Evolutionary conservation across 352 stramenopile genomes (phyloP), one percentile per base, ranked within the genome.

Genomic region (Globisporangium spiculum): DNA sequence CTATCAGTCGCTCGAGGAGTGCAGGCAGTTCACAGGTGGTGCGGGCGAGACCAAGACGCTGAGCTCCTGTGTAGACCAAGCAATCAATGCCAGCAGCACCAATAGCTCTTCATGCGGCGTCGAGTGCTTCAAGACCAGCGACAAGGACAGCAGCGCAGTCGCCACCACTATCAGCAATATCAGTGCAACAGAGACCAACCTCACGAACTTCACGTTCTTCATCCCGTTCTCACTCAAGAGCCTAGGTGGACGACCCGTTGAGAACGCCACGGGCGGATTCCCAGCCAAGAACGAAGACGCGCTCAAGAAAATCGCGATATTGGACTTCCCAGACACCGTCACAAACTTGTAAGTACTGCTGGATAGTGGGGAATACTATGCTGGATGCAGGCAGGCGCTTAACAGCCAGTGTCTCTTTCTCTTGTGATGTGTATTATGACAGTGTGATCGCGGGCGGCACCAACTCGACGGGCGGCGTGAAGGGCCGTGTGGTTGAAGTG

Each of bases 251-350:
- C 44, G 32, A 16, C 46, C 65, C 3, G 30, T 60, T 12, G 64
- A 60, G 34, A 70, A 65, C n/a, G 65, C 59, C 9, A 70, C 57
- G 3, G 14, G 24, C 14, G 65, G 57, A 27, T 60, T 57, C 26
- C 65, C 50, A 36, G 41, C 58, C 22, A 70, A 70, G 59, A 70
- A 70, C 48, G 65, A 70, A 30, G 65, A 70, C 27, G 58, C 36
- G 36, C 46, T 70, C 12, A n/a, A 65, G 50, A 36, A 54, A 14
- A 60, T 70, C 26, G 65, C 56, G 10, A 34, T 60, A 12, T 38
- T 70, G 24, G 38, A 66, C 58, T 20, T 70, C 24, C 65, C 65
- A 1, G 26, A 62, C 32, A 48, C 52, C 3, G 24, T 54, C 3
- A 70, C 65, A 2, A 26, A 34, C 14, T 36, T 70, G 65, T 66